phyloP scores from a whole-genome alignment of 176 grass and related monocot species.

The Microstegium vimineum region DNA sequence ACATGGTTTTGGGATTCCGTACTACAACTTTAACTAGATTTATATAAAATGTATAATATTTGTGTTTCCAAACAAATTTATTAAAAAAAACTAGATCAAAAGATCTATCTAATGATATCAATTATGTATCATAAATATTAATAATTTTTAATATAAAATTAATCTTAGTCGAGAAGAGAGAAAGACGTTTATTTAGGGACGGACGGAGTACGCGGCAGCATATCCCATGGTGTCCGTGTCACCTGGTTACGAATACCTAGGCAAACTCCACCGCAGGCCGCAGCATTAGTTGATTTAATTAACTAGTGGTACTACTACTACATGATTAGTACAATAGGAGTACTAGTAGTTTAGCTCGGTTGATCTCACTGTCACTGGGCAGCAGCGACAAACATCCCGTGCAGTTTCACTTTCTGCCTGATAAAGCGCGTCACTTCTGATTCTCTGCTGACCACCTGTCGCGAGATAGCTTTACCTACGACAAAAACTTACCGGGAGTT shows the following conservation, averaged over 20 bases:
- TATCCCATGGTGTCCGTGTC: too few relatives aligned
- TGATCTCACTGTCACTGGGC: background rate
- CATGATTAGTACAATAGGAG: background rate
- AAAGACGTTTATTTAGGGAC: too few relatives aligned
- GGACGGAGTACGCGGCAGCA: too few relatives aligned
- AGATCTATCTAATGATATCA: too few relatives aligned
- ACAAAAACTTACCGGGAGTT: background rate
- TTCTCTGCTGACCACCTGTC: background rate
- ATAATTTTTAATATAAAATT: too few relatives aligned
- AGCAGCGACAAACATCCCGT: constrained; percentile 28
- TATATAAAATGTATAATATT: too few relatives aligned
- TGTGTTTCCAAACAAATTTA: too few relatives aligned
- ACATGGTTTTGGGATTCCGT: too few relatives aligned
- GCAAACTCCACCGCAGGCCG: background rate
- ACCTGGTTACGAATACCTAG: background rate
- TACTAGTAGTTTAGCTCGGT: background rate
- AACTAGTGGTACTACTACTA: background rate
- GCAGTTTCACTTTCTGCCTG: constrained; percentile 13
- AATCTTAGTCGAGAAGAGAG: too few relatives aligned
- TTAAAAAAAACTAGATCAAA: too few relatives aligned
- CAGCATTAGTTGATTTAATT: background rate
- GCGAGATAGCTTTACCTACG: background rate
- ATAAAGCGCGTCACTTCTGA: constrained; percentile 9
- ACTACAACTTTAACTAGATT: too few relatives aligned
- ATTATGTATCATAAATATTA: too few relatives aligned